Percentiles rank a stretch among this genome's conserved stretches.
Conservation (phyloP, 1,284 basidiomycete species). For the Rhodotorula sp. region DNA sequence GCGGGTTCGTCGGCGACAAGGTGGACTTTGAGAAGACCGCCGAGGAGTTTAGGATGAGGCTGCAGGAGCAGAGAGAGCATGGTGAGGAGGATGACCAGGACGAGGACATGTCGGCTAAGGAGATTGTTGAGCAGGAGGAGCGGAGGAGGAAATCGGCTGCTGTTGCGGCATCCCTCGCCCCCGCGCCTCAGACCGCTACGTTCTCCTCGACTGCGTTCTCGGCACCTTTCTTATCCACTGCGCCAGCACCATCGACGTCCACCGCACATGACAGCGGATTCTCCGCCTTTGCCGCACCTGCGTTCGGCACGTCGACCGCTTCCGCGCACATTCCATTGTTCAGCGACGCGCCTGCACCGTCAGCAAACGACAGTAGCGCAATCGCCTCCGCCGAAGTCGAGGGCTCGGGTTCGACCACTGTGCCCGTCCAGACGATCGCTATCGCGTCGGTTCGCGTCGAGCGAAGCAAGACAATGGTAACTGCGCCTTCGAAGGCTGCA, state of each 20-base stretch:
- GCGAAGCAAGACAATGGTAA: not conserved
- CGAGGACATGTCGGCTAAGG: not conserved
- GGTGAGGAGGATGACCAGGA: conserved; percentile 1
- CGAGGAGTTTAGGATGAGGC: conserved; percentile 18
- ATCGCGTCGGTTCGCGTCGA: not conserved
- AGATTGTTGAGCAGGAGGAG: not conserved
- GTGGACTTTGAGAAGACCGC: conserved; percentile 10
- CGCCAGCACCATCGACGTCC: not conserved
- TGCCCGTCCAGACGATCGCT: not conserved
- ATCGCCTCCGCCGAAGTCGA: not conserved
- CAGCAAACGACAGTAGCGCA: not conserved
- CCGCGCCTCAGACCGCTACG: not conserved
- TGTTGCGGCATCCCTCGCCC: not conserved
- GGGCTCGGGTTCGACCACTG: not conserved
- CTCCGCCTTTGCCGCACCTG: conserved; percentile 17
- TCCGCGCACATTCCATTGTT: not conserved
- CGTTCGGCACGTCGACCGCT: conserved; percentile 9
- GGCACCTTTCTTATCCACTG: not conserved
- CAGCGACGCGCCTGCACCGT: not conserved
- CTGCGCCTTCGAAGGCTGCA: not conserved
- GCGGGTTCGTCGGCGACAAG: conserved; percentile 18
- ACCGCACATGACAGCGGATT: conserved; percentile 4
- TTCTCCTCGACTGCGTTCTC: conserved; percentile 12
- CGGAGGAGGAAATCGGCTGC: not conserved
- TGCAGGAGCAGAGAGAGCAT: not conserved